Conservation (phyloP, 2,329 filamentous ascomycete genomes). For the Arachnomyces sp. region DNA sequence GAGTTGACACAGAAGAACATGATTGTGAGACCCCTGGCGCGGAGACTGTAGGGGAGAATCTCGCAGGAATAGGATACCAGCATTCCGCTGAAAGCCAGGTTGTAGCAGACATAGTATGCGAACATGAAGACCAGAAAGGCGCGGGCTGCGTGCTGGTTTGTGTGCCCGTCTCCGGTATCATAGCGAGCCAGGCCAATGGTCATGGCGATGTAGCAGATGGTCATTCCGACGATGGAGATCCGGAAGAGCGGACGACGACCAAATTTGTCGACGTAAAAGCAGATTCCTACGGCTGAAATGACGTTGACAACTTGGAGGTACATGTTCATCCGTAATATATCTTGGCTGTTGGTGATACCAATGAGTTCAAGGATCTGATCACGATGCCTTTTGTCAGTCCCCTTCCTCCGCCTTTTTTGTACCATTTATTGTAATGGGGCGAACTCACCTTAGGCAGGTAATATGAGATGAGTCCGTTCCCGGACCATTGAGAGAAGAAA, state of each 20-base stretch:
- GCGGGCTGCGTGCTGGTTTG: conserved; percentile 23
- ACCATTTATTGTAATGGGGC: no score
- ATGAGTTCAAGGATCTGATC: conserved; percentile 12
- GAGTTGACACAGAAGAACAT: conserved; percentile 28
- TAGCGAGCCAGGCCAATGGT: conserved; percentile 34
- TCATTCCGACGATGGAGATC: conserved; percentile 35
- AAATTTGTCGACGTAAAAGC: conserved; percentile 32
- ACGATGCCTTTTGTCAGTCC: conserved; percentile 3
- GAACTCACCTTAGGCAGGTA: conserved; percentile 24
- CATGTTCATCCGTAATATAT: conserved; percentile 11
- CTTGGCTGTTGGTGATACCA: conserved; percentile 12
- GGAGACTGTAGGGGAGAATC: conserved; percentile 42
- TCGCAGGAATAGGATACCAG: conserved; percentile 37
- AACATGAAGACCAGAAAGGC: conserved; percentile 37
- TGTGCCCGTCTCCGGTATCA: conserved; percentile 14
- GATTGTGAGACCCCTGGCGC: conserved; percentile 36
- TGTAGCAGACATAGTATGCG: conserved; percentile 35
- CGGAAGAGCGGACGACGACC: conserved; percentile 39
- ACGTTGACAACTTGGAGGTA: conserved; percentile 13
- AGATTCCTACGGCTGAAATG: conserved; percentile 13
- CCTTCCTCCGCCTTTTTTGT: not conserved
- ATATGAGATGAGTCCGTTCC: conserved; percentile 37
- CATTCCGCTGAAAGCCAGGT: conserved; percentile 29
- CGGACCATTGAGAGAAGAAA: conserved; percentile 50
- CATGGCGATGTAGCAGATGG: conserved; percentile 35